Evolutionary conservation across 148 eudicot species (phyloP).

Genomic region (Oxyria digyna): DNA sequence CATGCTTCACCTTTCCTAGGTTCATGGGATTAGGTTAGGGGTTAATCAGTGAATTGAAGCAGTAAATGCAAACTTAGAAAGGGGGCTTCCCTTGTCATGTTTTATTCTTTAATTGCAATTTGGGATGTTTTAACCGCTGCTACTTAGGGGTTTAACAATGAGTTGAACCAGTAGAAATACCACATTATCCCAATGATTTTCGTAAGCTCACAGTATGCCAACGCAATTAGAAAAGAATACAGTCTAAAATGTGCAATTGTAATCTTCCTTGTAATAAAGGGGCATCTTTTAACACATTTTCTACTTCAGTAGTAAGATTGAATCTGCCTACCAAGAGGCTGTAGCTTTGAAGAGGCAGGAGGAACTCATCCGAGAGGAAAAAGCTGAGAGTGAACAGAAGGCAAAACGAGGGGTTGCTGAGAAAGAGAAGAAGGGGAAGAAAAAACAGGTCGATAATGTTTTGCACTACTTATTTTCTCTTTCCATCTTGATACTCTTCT

Average conservation of each 20-base stretch:
- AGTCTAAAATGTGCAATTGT: not conserved
- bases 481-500: not conserved
- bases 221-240: not conserved
- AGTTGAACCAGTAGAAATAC: not conserved
- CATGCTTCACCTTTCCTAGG: not conserved
- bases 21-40: not conserved
- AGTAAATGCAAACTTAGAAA: not conserved
- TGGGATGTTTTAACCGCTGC: not conserved
- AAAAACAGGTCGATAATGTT: constrained; percentile 55
- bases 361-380: constrained; percentile 98
- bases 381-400: constrained; percentile 79
- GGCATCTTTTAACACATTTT: not conserved
- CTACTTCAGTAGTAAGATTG: constrained; percentile 69
- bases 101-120: not conserved
- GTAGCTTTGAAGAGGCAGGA: constrained; percentile 96
- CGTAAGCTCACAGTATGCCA: not conserved
- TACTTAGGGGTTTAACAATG: not conserved
- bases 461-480: not conserved
- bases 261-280: not conserved
- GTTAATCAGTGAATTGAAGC: not conserved
- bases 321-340: constrained; percentile 94
- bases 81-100: not conserved
- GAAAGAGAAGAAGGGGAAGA: constrained; percentile 82
- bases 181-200: not conserved
- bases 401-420: constrained; percentile 58